A percentile compares a stretch with the other conserved stretches of the same genome.
Evolutionary conservation across 2,329 filamentous ascomycete genomes (phyloP).

Genomic region (Colletotrichum cereale): DNA sequence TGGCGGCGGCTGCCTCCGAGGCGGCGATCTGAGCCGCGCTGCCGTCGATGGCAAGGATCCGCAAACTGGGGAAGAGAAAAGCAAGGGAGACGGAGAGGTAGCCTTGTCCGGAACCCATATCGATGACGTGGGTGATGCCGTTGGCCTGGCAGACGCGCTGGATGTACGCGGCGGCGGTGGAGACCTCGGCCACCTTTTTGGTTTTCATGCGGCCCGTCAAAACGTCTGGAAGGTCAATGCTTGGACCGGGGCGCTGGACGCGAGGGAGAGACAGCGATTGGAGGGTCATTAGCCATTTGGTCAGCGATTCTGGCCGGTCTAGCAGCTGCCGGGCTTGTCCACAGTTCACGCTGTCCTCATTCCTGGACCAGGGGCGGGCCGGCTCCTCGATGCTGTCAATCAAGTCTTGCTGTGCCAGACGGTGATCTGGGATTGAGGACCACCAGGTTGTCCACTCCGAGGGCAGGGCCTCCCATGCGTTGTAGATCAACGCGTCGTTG

Average conservation of each 20-base stretch:
- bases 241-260: constrained; percentile 39
- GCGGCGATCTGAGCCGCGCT: constrained; percentile 48
- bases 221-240: constrained; percentile 41
- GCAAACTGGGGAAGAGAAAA: constrained; percentile 46
- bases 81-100: constrained; percentile 48
- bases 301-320: constrained; percentile 17
- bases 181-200: constrained; percentile 49
- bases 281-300: constrained; percentile 1
- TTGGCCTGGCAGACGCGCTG: constrained; percentile 42
- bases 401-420: constrained; percentile 47
- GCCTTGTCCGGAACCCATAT: constrained; percentile 45
- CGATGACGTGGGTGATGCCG: constrained; percentile 45
- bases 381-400: constrained; percentile 47
- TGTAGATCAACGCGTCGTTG: constrained; percentile 49
- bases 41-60: constrained; percentile 49
- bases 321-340: background rate
- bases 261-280: constrained; percentile 39
- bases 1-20: constrained; percentile 43
- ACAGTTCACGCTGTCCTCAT: fast-evolving
- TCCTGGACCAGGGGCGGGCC: fast-evolving
- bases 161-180: constrained; percentile 46
- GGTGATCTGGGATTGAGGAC: constrained; percentile 46
- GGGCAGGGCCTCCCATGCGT: constrained; percentile 48
- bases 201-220: constrained; percentile 47
- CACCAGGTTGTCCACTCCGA: constrained; percentile 49